Conservation (phyloP, 495 filamentous ascomycete species). For the Annulohypoxylon moriforme region DNA sequence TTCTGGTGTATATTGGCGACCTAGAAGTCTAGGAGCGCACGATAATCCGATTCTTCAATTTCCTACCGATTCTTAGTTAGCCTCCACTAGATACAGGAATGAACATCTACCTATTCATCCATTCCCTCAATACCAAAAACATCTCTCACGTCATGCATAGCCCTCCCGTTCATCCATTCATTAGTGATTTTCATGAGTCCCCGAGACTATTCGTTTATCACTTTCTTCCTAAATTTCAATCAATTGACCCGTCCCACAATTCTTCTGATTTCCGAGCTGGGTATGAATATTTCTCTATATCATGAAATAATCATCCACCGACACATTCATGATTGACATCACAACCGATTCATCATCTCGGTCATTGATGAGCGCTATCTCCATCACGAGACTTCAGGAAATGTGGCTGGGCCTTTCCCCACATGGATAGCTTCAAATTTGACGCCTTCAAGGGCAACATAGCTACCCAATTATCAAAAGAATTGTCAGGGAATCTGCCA, state of each 20-base stretch:
- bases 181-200: background rate
- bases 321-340: background rate
- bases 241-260: too few species aligned
- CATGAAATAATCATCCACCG: background rate
- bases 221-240: background rate
- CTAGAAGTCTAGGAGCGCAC: too few species aligned
- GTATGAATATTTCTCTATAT: too few species aligned
- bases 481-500: background rate
- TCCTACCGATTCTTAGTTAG: too few species aligned
- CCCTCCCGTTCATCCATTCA: background rate
- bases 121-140: background rate
- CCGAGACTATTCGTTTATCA: background rate
- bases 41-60: too few species aligned
- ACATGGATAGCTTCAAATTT: background rate
- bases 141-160: background rate
- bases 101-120: too few species aligned
- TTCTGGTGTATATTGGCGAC: too few species aligned
- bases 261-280: background rate
- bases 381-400: background rate
- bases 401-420: background rate
- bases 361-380: background rate
- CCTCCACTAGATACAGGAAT: too few species aligned
- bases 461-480: background rate
- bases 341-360: background rate
- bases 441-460: background rate